Evolutionary conservation across 2,329 filamentous ascomycete genomes (phyloP).

Genomic region (Pseudogymnoascus verrucosus): DNA sequence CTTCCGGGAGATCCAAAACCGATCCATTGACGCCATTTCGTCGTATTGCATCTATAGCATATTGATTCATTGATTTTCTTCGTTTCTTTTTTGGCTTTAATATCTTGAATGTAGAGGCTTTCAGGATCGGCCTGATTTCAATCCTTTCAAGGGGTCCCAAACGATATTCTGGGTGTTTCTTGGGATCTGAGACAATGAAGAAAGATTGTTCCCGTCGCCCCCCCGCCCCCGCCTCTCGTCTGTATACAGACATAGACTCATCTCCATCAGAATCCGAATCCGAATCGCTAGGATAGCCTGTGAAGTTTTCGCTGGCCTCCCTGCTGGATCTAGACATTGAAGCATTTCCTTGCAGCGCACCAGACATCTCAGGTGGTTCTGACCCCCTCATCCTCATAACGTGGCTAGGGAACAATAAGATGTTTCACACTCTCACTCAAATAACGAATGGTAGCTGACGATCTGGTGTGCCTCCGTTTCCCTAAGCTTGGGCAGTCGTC

Average conservation of each 20-base stretch:
- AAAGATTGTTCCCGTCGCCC: not conserved
- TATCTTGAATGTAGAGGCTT: not conserved
- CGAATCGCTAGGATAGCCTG: not conserved
- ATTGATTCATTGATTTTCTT: not conserved
- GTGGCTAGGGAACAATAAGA: not conserved
- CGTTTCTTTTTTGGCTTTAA: not conserved
- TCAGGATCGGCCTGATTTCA: not conserved
- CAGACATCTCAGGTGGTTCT: not conserved
- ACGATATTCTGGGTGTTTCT: not conserved
- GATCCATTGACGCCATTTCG: not conserved
- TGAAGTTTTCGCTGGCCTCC: not conserved
- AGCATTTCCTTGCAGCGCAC: not conserved
- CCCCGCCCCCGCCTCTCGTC: not conserved
- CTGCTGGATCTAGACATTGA: not conserved
- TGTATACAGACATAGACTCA: not conserved
- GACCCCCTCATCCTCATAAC: not conserved
- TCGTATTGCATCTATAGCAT: slow-evolving; percentile 9
- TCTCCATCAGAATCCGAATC: not conserved
- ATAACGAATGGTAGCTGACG: not conserved
- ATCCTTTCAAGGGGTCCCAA: not conserved
- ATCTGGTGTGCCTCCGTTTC: not conserved
- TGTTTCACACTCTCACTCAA: not conserved
- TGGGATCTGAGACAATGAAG: not conserved
- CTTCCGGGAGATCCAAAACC: not conserved
- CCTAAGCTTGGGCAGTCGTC: not conserved